Base-by-base conservation (phyloP, 2,329 filamentous ascomycete species). In the Beauveria caledonica region DNA sequence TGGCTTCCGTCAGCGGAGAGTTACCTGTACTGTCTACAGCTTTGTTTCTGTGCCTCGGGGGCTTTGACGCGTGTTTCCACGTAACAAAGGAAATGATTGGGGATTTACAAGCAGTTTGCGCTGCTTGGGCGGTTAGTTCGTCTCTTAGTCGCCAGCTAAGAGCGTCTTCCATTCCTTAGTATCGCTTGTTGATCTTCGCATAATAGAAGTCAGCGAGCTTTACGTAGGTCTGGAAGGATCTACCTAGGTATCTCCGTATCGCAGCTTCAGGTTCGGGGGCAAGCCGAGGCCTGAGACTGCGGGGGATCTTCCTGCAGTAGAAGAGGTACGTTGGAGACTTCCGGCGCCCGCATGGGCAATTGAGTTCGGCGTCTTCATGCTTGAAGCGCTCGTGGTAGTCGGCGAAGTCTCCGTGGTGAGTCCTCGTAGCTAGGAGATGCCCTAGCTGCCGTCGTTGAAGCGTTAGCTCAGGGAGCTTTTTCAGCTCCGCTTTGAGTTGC, bases 391-490 rank as follows among this genome's bases (percentile, higher is more conserved):
- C 51, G 51, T 54, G 33, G 51, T 54, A 54, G 21, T 57, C 46
- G 17, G 61, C 58, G 25, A 62, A 62, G 57, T 62, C 61, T 50
- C 61, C 57, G 46, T 62, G 53, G 57, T 58, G 27, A 27, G 36
- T 56, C 53, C 40, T 49, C 49, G 46, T 33, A 23, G 52, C 59
- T 27, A 61, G 52, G n/a, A 61, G 45, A 27, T 57, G 36, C 15
- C 45, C 42, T 40, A 61, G 59, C 29, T 40, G 27, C 45, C 42
- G 52, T 48, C 59, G 25, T 33, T 33, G 36, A 21, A 61, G 45
- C 40, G 40, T 44, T 17, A 44, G 40, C 40, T 44, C 40, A 17
- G 40, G 40, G 40, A 44, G 40, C 13, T 21, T 36, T 23, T 53
- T 60, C 13, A 55, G 23, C 33, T 46, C 39, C 8, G 29, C 39